These are phyloP conservation scores for Hymenoscyphus salicellus DNA, from an alignment of 2,329 filamentous ascomycete species.

Conservation along the genomic window DNA sequence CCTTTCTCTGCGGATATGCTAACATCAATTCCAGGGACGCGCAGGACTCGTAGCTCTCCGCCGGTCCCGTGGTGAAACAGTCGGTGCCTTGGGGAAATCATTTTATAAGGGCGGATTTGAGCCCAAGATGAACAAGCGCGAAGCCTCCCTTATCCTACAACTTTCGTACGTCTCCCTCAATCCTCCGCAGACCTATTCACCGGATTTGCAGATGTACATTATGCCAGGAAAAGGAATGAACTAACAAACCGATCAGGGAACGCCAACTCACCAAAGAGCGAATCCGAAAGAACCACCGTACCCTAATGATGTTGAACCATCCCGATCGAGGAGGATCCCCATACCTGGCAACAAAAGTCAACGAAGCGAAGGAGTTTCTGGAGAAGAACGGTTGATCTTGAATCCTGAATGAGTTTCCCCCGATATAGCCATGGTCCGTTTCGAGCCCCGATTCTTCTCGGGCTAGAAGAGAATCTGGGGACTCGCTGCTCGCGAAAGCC, in stretches of 20 bases:
- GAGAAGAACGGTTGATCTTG: conserved; percentile 60
- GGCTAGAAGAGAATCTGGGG: not conserved
- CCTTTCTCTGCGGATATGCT: conserved; percentile 10
- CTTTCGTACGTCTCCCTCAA: conserved; percentile 63
- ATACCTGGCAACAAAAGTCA: conserved; percentile 95
- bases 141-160: conserved; percentile 86
- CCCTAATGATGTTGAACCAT: conserved; percentile 95
- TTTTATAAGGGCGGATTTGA: conserved; percentile 99
- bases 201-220: not conserved
- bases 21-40: conserved; percentile 62
- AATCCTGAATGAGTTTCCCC: not conserved
- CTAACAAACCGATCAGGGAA: conserved; percentile 57
- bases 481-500: not conserved
- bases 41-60: conserved; percentile 87
- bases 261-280: conserved; percentile 86
- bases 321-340: conserved; percentile 95
- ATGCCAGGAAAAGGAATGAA: not conserved
- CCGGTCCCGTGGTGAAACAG: conserved; percentile 69
- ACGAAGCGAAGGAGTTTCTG: conserved; percentile 94
- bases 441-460: not conserved
- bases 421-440: not conserved
- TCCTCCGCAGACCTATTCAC: not conserved
- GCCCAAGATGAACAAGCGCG: conserved; percentile 84
- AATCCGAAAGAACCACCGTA: conserved; percentile 90
- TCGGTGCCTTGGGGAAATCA: conserved; percentile 78